Percentiles rank a stretch among this genome's conserved stretches.
phyloP scores from a whole-genome alignment of 1,284 basidiomycete genomes.

The Vanrija sp. region DNA sequence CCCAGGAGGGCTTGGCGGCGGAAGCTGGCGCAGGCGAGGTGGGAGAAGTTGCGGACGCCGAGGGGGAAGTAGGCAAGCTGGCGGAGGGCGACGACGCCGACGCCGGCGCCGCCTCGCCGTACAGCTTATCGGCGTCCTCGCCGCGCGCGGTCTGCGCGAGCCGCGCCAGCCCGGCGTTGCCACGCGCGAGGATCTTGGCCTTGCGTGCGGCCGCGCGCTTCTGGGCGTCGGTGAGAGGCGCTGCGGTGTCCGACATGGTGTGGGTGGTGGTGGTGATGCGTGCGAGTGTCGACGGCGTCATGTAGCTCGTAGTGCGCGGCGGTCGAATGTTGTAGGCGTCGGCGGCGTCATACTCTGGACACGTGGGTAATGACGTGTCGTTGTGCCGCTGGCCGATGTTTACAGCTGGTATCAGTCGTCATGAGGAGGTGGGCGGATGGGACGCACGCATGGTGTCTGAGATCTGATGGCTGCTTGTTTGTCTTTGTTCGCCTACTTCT shows the following conservation, averaged over 20 bases:
- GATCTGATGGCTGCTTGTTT: too few species aligned
- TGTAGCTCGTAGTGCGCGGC: too few species aligned
- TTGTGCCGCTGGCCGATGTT: too few species aligned
- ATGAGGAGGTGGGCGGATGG: too few species aligned
- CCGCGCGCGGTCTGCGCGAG: conserved; percentile 48
- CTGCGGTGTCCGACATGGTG: conserved; percentile 22
- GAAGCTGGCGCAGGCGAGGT: neutral
- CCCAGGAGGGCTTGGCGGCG: neutral
- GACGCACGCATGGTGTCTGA: too few species aligned
- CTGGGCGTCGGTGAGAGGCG: conserved; percentile 34
- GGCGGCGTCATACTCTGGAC: too few species aligned
- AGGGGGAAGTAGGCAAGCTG: conserved; percentile 11
- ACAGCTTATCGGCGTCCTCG: conserved; percentile 45
- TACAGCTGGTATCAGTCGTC: too few species aligned
- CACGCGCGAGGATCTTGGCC: conserved; percentile 49
- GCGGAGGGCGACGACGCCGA: neutral
- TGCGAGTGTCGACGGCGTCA: neutral
- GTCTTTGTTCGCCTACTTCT: too few species aligned
- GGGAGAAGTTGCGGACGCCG: neutral
- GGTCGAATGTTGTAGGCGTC: too few species aligned
- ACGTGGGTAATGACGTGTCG: too few species aligned
- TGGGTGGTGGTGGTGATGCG: neutral
- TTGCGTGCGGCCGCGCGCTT: conserved; percentile 46
- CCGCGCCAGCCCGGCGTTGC: conserved; percentile 43
- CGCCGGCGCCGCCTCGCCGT: conserved; percentile 24